These are phyloP conservation scores for Rhizophagus sp. DNA, from an alignment of 192 early-diverging fungal species.

Conservation along the genomic window DNA sequence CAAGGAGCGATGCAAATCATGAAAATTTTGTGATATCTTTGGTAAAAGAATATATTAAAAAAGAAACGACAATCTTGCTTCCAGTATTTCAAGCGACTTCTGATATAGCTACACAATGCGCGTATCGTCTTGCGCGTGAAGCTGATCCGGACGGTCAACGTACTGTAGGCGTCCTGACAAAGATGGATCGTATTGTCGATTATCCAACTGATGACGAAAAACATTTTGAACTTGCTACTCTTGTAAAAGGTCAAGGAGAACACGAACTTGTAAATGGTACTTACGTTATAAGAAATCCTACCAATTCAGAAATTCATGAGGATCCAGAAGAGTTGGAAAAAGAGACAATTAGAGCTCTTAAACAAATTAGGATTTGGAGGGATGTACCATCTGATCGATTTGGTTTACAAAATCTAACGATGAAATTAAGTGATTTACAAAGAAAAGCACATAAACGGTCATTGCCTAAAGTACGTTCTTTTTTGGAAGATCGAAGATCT, in stretches of 20 bases:
- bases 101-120: not conserved
- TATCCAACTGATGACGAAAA: not conserved
- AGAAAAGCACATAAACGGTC: not conserved
- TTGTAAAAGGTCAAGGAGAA: not conserved
- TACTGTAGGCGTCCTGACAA: not conserved
- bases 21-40: not conserved
- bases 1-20: not conserved
- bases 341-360: not conserved
- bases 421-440: not conserved
- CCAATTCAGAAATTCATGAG: too few species aligned
- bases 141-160: not conserved
- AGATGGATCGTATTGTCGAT: not conserved
- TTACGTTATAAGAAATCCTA: too few species aligned
- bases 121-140: not conserved
- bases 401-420: not conserved
- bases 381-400: not conserved
- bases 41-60: not conserved
- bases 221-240: not conserved
- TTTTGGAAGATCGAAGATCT: not conserved
- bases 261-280: not conserved
- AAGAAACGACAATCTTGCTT: not conserved
- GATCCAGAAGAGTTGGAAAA: not conserved
- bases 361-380: not conserved
- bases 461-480: not conserved
- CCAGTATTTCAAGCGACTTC: not conserved